phyloP scores from a whole-genome alignment of 1,139 yeast genomes.

The Yamadazyma mexicana region DNA sequence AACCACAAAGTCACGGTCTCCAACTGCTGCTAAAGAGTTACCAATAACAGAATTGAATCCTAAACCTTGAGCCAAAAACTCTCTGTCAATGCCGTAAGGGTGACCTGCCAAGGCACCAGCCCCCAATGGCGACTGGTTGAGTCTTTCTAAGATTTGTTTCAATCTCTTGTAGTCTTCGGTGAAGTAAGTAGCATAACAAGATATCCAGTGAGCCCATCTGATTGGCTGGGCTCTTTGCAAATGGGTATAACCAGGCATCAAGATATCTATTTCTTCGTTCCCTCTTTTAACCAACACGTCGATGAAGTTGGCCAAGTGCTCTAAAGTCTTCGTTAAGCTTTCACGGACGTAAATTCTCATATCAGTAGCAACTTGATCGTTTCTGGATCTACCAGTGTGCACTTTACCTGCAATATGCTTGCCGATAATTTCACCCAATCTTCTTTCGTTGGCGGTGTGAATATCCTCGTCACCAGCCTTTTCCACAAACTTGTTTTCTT shows the following conservation, averaged over 20 bases:
- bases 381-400: conserved; percentile 97
- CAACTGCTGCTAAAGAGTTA: conserved; percentile 90
- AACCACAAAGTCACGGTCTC: conserved; percentile 96
- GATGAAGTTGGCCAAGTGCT: conserved; percentile 61
- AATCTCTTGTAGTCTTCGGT: conserved; percentile 87
- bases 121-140: conserved; percentile 89
- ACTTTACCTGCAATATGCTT: conserved; percentile 93
- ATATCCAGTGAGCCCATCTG: conserved; percentile 97
- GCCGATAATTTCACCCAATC: conserved; percentile 95
- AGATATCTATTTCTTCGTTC: conserved; percentile 76
- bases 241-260: conserved; percentile 99
- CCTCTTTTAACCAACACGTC: conserved; percentile 73
- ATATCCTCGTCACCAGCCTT: conserved; percentile 96
- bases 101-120: conserved; percentile 99
- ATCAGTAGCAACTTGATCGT: conserved; percentile 98
- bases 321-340: conserved; percentile 59
- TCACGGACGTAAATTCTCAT: conserved; percentile 93
- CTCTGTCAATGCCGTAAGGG: conserved; percentile 97
- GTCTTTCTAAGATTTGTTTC: conserved; percentile 74
- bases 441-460: conserved; percentile 97
- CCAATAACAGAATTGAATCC: conserved; percentile 88
- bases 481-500: conserved; percentile 66
- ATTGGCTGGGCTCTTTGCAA: conserved; percentile 98
- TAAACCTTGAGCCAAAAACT: conserved; percentile 73
- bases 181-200: conserved; percentile 92